Evolutionary conservation across 345 rosid species (phyloP).

Genomic region (Microcos paniculata): DNA sequence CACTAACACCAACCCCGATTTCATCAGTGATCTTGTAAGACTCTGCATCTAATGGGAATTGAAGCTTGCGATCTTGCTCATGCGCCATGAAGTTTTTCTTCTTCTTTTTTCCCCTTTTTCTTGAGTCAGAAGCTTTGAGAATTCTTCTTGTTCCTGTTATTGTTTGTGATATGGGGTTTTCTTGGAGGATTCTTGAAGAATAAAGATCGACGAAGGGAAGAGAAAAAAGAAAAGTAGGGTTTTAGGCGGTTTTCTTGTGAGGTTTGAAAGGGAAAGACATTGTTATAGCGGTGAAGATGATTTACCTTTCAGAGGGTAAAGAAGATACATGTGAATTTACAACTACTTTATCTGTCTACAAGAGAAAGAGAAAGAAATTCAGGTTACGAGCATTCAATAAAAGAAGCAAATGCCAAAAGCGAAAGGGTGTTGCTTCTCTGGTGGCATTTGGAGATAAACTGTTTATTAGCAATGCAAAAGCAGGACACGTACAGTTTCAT

Average conservation of each 20-base stretch:
- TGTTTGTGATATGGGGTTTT: background rate
- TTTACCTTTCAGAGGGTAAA: background rate
- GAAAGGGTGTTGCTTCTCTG: no score
- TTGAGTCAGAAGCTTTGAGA: background rate
- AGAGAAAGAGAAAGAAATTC: background rate
- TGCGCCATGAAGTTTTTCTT: background rate
- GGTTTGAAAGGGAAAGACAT: background rate
- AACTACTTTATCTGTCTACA: background rate
- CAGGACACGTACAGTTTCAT: no score
- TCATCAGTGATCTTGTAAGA: constrained; percentile 61
- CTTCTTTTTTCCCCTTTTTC: background rate
- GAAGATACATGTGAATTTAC: constrained; percentile 6
- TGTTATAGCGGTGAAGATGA: background rate
- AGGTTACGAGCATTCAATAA: background rate
- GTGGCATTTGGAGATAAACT: no score
- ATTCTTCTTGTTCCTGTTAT: background rate
- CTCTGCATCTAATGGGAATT: constrained; percentile 62
- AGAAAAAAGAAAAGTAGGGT: background rate
- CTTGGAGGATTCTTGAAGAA: background rate
- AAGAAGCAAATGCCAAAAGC: background rate
- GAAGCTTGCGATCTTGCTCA: constrained; percentile 26
- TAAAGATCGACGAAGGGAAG: background rate
- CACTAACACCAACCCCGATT: constrained; percentile 79
- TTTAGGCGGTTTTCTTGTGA: constrained; percentile 12
- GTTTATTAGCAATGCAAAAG: no score